These are phyloP conservation scores for Ascochyta lentis DNA, from an alignment of 2,329 filamentous ascomycete species.

Conservation along the genomic window DNA sequence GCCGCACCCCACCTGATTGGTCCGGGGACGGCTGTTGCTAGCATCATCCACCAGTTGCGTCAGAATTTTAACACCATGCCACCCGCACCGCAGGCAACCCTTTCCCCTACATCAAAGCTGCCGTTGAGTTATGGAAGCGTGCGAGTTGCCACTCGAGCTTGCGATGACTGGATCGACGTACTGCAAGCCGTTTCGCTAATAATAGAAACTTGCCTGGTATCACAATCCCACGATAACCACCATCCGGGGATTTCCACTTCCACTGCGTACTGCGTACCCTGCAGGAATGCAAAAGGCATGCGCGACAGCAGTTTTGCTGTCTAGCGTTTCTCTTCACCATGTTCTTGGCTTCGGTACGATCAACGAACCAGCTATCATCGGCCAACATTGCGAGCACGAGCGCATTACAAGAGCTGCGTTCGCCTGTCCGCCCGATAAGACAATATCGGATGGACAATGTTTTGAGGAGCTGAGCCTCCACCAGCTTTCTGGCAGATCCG, in stretches of 20 bases:
- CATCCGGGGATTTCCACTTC: background rate
- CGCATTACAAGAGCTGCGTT: slow-evolving; percentile 32
- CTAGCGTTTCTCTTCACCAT: background rate
- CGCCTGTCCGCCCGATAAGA: slow-evolving; percentile 18
- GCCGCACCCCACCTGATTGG: slow-evolving; percentile 8
- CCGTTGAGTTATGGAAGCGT: slow-evolving; percentile 12
- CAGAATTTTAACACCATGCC: slow-evolving; percentile 9
- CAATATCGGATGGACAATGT: slow-evolving; percentile 29
- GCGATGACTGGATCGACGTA: slow-evolving; percentile 4
- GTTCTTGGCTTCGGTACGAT: slow-evolving; percentile 28
- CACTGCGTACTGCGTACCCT: background rate
- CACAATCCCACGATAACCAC: slow-evolving; percentile 4
- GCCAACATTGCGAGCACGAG: slow-evolving; percentile 37
- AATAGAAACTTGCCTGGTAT: background rate
- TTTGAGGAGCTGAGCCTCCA: slow-evolving; percentile 30
- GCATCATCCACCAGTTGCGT: slow-evolving; percentile 14
- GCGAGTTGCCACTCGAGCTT: slow-evolving; percentile 5
- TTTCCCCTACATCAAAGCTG: background rate
- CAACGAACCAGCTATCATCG: slow-evolving; percentile 30
- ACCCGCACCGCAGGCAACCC: background rate
- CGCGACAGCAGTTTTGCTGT: slow-evolving; percentile 11
- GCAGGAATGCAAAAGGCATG: slow-evolving; percentile 12
- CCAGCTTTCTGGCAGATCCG: slow-evolving; percentile 30
- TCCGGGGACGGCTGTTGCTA: background rate
- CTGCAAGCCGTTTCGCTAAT: slow-evolving; percentile 15